A percentile compares a stretch with the other conserved stretches of the same genome.
These are phyloP conservation scores for Mycena amicta DNA, from an alignment of 768 basidiomycete genomes.

Conservation along the genomic window DNA sequence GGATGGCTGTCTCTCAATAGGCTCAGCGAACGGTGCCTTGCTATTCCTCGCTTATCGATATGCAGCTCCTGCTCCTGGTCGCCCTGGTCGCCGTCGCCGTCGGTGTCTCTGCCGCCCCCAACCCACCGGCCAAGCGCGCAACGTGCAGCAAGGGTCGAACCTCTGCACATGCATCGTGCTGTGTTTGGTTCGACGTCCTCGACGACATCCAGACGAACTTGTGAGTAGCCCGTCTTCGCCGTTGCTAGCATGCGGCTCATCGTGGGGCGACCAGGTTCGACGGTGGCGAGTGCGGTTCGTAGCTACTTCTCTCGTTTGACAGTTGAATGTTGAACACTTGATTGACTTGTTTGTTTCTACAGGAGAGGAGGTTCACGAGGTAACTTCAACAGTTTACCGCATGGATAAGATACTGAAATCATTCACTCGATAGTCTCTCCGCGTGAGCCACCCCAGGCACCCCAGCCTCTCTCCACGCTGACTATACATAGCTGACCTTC, in stretches of 20 bases:
- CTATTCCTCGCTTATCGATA: too few relatives aligned
- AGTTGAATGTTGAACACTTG: not conserved
- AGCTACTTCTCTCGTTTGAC: not conserved
- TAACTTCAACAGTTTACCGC: constrained; percentile 4
- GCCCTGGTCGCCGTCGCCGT: constrained; percentile 25
- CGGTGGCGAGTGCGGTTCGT: constrained; percentile 33
- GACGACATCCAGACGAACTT: constrained; percentile 38
- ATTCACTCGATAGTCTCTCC: too few relatives aligned
- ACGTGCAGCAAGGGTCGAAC: constrained; percentile 23
- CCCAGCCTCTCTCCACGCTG: not conserved
- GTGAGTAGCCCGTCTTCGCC: constrained; percentile 9
- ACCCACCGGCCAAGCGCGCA: constrained; percentile 43
- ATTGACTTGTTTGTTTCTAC: not conserved
- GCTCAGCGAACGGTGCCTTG: too few relatives aligned
- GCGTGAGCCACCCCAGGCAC: too few relatives aligned
- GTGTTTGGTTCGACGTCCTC: constrained; percentile 36
- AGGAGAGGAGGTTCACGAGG: constrained; percentile 35
- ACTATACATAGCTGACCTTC: constrained; percentile 26
- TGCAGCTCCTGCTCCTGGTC: constrained; percentile 1
- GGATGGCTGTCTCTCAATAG: too few relatives aligned
- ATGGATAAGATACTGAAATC: too few relatives aligned
- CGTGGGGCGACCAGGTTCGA: constrained; percentile 32
- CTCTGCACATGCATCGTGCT: constrained; percentile 26
- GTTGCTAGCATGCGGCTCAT: not conserved
- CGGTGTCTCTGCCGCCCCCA: not conserved